Conservation (phyloP, 306 rosid genomes). For the Quercus suber region DNA sequence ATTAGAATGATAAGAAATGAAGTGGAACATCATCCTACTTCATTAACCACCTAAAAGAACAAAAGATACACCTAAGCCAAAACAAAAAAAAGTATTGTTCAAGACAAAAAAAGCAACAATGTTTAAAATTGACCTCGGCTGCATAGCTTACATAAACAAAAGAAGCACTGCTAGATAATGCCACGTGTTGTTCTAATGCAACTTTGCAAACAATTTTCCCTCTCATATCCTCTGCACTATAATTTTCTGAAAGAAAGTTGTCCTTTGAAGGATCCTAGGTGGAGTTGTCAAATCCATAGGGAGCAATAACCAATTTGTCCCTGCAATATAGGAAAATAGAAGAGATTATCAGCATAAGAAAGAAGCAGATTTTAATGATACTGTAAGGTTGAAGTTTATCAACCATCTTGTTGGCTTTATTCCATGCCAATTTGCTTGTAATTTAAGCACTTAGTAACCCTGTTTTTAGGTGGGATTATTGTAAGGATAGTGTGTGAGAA, state of each 20-base stretch:
- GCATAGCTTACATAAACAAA: conserved; percentile 47
- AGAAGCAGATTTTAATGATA: not conserved
- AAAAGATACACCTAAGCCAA: not conserved
- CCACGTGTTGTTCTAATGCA: conserved; percentile 55
- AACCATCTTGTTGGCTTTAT: too few relatives aligned
- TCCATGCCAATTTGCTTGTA: too few relatives aligned
- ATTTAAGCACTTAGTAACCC: too few relatives aligned
- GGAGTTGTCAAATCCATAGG: conserved; percentile 65
- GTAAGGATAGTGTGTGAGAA: too few relatives aligned
- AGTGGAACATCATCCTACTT: not conserved
- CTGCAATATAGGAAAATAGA: conserved; percentile 34
- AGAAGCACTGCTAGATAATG: conserved; percentile 52
- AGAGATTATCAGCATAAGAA: not conserved
- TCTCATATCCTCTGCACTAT: conserved; percentile 52
- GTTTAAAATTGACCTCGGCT: not conserved
- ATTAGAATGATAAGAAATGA: not conserved
- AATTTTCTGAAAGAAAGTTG: conserved; percentile 60
- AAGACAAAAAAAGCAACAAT: conserved; percentile 11
- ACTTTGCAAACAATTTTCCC: conserved; percentile 73
- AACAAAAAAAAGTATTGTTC: not conserved
- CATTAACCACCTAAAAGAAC: not conserved
- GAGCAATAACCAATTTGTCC: conserved; percentile 65
- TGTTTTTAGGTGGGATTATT: too few relatives aligned
- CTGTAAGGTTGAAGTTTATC: too few relatives aligned
- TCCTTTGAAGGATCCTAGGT: conserved; percentile 81